These are phyloP conservation scores for Cynanchum wilfordii DNA, from an alignment of 257 asterid species.

Conservation along the genomic window DNA sequence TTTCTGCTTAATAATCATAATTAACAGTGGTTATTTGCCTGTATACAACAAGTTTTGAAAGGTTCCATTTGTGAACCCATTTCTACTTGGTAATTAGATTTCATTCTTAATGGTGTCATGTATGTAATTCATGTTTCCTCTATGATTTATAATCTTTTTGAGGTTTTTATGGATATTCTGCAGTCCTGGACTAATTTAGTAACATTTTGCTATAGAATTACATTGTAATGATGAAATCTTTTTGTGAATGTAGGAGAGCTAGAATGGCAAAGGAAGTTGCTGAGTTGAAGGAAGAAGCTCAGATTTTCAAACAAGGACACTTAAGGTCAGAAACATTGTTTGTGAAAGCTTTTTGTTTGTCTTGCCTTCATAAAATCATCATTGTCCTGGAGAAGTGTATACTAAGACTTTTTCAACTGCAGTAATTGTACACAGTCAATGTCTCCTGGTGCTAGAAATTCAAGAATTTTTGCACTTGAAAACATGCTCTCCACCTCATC, in stretches of 20 bases:
- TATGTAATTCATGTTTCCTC: not conserved
- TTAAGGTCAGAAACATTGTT: slow-evolving; percentile 44
- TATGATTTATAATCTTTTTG: not conserved
- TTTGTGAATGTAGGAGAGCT: slow-evolving; percentile 56
- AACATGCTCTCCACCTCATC: slow-evolving; percentile 96
- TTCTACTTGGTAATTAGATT: not conserved
- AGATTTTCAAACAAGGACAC: slow-evolving; percentile 43
- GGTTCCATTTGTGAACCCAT: not conserved
- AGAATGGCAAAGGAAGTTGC: slow-evolving; percentile 87
- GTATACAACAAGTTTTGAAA: not conserved
- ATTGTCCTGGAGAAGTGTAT: slow-evolving; percentile 11
- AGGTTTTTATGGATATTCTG: not conserved
- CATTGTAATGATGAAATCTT: not conserved
- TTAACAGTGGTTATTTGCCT: not conserved
- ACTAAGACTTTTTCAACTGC: slow-evolving; percentile 16
- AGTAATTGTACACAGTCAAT: slow-evolving; percentile 56
- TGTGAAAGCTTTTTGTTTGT: not conserved
- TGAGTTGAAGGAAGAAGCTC: slow-evolving; percentile 74
- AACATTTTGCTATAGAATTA: not conserved
- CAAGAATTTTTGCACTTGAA: slow-evolving; percentile 85
- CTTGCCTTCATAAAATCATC: not conserved
- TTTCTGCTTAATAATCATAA: not conserved
- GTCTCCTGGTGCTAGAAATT: slow-evolving; percentile 98
- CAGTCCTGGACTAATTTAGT: not conserved
- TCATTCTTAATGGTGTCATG: not conserved